These are phyloP conservation scores for Coemansia javaensis DNA, from an alignment of 192 early-diverging fungal species.

Conservation along the genomic window DNA sequence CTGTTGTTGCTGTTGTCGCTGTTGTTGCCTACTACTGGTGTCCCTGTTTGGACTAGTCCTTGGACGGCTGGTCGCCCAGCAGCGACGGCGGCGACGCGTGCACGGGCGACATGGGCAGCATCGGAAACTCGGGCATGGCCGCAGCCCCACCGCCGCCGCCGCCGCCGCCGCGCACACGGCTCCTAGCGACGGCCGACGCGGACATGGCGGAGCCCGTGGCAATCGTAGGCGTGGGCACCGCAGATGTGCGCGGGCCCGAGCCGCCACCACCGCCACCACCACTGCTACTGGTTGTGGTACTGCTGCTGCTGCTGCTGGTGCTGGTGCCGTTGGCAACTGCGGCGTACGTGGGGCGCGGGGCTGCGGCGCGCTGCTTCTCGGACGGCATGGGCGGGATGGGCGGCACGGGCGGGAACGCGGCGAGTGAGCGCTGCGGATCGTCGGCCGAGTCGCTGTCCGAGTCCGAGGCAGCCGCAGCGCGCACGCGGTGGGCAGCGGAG, in stretches of 20 bases:
- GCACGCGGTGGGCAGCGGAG: no score
- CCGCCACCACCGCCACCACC: slow-evolving; percentile 3
- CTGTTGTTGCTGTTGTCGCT: background rate
- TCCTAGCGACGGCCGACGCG: background rate
- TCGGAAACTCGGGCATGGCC: slow-evolving; percentile 13
- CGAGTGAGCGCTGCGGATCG: background rate
- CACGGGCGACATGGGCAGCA: slow-evolving; percentile 33
- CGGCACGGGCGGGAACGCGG: background rate
- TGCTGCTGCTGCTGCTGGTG: background rate
- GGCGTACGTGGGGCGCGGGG: no score
- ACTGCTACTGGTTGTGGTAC: no score
- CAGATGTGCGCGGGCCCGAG: background rate
- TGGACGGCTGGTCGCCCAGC: background rate
- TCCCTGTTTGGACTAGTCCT: no score
- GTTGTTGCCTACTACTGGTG: no score
- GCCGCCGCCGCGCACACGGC: background rate
- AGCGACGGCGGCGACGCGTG: slow-evolving; percentile 14
- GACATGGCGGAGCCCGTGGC: background rate
- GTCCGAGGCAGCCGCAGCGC: no score
- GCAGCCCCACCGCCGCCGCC: background rate
- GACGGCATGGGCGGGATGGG: background rate
- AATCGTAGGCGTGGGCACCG: slow-evolving; percentile 1
- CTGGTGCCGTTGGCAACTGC: background rate
- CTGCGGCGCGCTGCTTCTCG: no score
- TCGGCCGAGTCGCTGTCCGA: slow-evolving; percentile 1